Conservation (phyloP, 805 yeast genomes). For the Wickerhamomyces xylosicus region DNA sequence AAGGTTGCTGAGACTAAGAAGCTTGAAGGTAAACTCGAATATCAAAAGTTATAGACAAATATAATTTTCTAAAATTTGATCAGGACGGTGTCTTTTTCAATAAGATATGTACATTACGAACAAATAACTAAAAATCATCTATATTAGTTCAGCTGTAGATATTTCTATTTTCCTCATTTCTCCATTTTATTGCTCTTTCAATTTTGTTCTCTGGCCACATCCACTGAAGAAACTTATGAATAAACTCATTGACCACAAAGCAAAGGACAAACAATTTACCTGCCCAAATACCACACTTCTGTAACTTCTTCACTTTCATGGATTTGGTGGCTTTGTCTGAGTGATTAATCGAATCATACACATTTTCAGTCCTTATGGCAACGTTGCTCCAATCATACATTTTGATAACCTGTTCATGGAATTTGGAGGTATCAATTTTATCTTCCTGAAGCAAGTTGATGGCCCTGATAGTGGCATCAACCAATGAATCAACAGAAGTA, state of each 20-base stretch:
- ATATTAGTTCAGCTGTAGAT: no score
- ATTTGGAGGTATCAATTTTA: constrained; percentile 56
- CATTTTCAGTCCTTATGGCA: constrained; percentile 76
- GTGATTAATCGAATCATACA: constrained; percentile 47
- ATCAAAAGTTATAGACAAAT: constrained; percentile 79
- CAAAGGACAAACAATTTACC: constrained; percentile 77
- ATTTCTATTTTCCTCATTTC: no score
- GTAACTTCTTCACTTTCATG: constrained; percentile 51
- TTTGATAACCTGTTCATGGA: constrained; percentile 64
- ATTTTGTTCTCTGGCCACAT: constrained; percentile 57
- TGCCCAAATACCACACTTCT: constrained; percentile 73
- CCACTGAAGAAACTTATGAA: constrained; percentile 56
- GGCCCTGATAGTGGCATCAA: constrained; percentile 62
- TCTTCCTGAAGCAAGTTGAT: constrained; percentile 47
- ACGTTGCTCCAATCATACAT: constrained; percentile 94
- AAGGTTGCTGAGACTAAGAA: constrained; percentile 96
- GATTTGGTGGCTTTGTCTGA: constrained; percentile 27
- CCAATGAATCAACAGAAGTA: constrained; percentile 79
- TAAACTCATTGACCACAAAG: constrained; percentile 66
- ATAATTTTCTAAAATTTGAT: no score
- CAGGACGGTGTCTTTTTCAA: neutral
- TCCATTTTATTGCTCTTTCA: constrained; percentile 75
- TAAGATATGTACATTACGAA: no score
- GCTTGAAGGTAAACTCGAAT: constrained; percentile 91
- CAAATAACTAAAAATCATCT: no score